phyloP scores from a whole-genome alignment of 2,329 filamentous ascomycete species.

The Nemania abortiva region DNA sequence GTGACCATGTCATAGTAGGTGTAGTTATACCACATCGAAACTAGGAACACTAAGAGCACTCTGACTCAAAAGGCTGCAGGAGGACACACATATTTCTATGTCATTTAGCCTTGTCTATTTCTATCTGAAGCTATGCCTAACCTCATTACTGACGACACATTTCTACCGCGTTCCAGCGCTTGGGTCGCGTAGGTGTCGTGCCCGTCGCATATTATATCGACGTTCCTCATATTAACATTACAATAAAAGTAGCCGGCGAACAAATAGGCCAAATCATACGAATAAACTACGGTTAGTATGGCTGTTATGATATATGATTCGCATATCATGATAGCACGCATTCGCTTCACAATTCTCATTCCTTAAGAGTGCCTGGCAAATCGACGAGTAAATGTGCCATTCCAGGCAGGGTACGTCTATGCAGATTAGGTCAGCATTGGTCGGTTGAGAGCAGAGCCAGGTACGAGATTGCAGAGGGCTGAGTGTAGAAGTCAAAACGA shows the following conservation, averaged over 20 bases:
- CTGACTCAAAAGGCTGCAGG: not conserved
- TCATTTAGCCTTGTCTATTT: not conserved
- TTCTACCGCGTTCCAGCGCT: slow-evolving; percentile 47
- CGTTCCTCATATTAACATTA: slow-evolving; percentile 41
- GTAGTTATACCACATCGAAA: not conserved
- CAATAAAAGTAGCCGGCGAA: slow-evolving; percentile 28
- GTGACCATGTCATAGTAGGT: not conserved
- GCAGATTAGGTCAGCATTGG: slow-evolving; percentile 15
- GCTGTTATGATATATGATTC: not conserved
- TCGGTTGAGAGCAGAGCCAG: no score
- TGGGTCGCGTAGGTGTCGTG: slow-evolving; percentile 44
- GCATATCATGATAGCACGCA: not conserved
- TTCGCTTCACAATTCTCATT: not conserved
- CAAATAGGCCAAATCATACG: not conserved
- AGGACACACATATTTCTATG: not conserved
- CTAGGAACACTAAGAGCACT: not conserved
- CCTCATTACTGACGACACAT: slow-evolving; percentile 13
- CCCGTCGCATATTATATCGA: slow-evolving; percentile 14
- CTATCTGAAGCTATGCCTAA: not conserved
- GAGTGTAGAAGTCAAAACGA: not conserved
- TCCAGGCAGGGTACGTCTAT: slow-evolving; percentile 40
- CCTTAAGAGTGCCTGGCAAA: slow-evolving; percentile 22
- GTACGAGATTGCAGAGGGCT: not conserved
- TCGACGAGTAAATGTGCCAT: slow-evolving; percentile 31
- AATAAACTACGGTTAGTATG: not conserved